Conservation (phyloP, 2,329 filamentous ascomycete species). For the Massarina eburnea region DNA sequence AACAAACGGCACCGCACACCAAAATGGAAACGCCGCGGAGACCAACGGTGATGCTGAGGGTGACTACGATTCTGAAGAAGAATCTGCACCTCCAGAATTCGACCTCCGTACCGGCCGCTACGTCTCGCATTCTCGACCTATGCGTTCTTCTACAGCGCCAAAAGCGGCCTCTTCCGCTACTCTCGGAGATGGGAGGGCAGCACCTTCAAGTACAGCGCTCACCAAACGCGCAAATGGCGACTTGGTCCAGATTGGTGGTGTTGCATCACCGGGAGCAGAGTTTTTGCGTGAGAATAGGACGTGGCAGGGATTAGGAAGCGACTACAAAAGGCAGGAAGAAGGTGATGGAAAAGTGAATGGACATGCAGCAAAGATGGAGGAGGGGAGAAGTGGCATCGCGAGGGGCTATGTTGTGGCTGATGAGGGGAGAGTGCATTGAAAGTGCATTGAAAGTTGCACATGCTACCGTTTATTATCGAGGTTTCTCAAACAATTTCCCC, state of each 20-base stretch:
- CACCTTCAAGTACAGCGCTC: slow-evolving; percentile 54
- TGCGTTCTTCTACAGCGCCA: slow-evolving; percentile 41
- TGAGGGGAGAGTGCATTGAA: slow-evolving; percentile 25
- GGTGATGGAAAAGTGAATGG: slow-evolving; percentile 49
- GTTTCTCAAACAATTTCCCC: neutral
- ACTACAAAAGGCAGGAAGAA: slow-evolving; percentile 68
- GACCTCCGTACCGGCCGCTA: slow-evolving; percentile 87
- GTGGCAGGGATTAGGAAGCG: slow-evolving; percentile 89
- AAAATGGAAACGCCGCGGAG: slow-evolving; percentile 12
- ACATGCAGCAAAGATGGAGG: slow-evolving; percentile 69
- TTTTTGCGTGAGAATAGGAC: slow-evolving; percentile 79
- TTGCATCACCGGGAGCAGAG: slow-evolving; percentile 89
- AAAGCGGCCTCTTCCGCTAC: slow-evolving; percentile 3
- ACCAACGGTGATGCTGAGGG: slow-evolving; percentile 38
- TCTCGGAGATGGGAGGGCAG: slow-evolving; percentile 6
- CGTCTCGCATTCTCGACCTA: slow-evolving; percentile 75
- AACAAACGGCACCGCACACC: slow-evolving; percentile 8
- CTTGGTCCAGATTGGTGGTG: slow-evolving; percentile 77
- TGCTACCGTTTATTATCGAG: neutral
- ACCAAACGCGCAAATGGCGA: slow-evolving; percentile 68
- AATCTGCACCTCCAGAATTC: slow-evolving; percentile 78
- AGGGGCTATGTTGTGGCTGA: slow-evolving; percentile 82
- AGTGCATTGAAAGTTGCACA: no score
- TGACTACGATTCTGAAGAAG: slow-evolving; percentile 68
- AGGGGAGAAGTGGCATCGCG: slow-evolving; percentile 85